phyloP scores from a whole-genome alignment of 345 rosid species.

The Passiflora organensis region DNA sequence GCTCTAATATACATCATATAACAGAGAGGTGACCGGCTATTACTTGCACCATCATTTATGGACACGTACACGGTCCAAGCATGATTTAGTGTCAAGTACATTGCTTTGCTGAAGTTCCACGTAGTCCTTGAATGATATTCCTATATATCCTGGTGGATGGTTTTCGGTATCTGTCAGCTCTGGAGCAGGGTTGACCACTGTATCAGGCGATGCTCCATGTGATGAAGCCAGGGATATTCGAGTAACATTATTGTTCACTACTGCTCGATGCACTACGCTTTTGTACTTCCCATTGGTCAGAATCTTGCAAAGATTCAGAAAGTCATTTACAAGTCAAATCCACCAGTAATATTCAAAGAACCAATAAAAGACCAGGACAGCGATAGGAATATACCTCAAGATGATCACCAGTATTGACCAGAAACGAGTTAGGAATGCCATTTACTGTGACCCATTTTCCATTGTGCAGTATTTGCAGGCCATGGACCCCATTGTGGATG shows the following conservation, averaged over 20 bases:
- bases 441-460: slow-evolving; percentile 45
- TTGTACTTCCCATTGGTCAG: slow-evolving; percentile 56
- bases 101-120: slow-evolving; percentile 33
- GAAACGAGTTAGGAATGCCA: slow-evolving; percentile 32
- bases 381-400: slow-evolving; percentile 32
- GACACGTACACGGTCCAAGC: slow-evolving; percentile 27
- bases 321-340: background rate
- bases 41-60: too few species aligned
- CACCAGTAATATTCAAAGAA: background rate
- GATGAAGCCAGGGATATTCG: slow-evolving; percentile 33
- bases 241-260: slow-evolving; percentile 29
- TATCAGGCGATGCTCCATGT: slow-evolving; percentile 41
- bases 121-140: slow-evolving; percentile 35
- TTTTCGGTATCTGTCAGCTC: slow-evolving; percentile 19
- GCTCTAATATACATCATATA: too few species aligned
- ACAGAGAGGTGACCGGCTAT: too few species aligned
- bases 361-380: background rate
- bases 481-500: slow-evolving; percentile 33
- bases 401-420: slow-evolving; percentile 49
- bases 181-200: slow-evolving; percentile 30
- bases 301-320: slow-evolving; percentile 16
- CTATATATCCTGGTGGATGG: slow-evolving; percentile 21
- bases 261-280: slow-evolving; percentile 45
- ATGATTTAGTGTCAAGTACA: slow-evolving; percentile 29
- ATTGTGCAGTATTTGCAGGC: slow-evolving; percentile 43